Evolutionary conservation across 768 basidiomycete genomes (phyloP).

Genomic region (Sarcodon sp.): DNA sequence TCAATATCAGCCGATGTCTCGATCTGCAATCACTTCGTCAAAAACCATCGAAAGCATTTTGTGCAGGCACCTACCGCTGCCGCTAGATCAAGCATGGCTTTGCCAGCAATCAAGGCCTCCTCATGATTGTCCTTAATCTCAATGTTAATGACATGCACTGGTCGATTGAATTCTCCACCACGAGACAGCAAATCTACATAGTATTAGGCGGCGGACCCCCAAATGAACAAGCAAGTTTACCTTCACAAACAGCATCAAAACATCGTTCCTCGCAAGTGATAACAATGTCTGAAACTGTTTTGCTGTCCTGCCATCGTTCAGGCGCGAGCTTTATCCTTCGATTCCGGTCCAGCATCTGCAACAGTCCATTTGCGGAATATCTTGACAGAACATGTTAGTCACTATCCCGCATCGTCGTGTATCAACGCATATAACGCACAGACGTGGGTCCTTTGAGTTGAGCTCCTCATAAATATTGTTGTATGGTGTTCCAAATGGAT

Average conservation of each 20-base stretch:
- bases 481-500: constrained; percentile 94
- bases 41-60: neutral
- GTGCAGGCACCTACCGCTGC: constrained; percentile 53
- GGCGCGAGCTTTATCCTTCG: constrained; percentile 84
- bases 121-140: constrained; percentile 99
- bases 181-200: constrained; percentile 65
- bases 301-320: constrained; percentile 94
- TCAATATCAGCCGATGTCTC: constrained; percentile 81
- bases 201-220: neutral
- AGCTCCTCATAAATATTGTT: constrained; percentile 92
- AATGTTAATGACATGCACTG: constrained; percentile 93
- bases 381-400: constrained; percentile 23
- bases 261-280: constrained; percentile 99
- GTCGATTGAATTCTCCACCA: constrained; percentile 86
- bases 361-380: constrained; percentile 85
- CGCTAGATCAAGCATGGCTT: constrained; percentile 87
- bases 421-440: constrained; percentile 37
- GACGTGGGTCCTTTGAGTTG: constrained; percentile 60
- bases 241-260: constrained; percentile 97
- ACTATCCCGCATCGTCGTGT: neutral
- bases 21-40: constrained; percentile 38
- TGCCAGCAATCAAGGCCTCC: constrained; percentile 92
- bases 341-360: constrained; percentile 96
- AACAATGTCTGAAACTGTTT: constrained; percentile 84
- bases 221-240: constrained; percentile 32